Evolutionary conservation across 257 asterid species (phyloP).

Genomic region (Fraxinus excelsior): DNA sequence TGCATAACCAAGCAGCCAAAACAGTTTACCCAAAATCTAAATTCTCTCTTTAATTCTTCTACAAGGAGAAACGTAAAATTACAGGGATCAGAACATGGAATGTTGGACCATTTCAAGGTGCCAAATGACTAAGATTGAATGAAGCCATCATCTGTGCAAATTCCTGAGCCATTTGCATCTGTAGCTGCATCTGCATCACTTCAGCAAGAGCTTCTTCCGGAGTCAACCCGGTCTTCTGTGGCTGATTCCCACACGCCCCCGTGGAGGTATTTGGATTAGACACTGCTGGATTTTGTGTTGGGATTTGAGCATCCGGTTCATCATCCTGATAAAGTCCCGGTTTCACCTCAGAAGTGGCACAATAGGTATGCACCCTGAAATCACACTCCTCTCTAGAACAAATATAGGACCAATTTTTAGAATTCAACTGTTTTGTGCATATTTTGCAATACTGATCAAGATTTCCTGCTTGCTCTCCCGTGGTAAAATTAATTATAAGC

Average conservation of each 20-base stretch:
- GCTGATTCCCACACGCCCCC: background rate
- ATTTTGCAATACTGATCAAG: constrained; percentile 36
- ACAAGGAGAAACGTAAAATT: background rate
- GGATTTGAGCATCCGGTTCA: constrained; percentile 8
- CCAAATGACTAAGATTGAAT: constrained; percentile 27
- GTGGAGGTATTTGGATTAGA: background rate
- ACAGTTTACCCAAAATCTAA: background rate
- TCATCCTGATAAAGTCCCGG: constrained; percentile 51
- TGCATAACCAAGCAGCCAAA: background rate
- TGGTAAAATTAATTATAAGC: constrained; percentile 24
- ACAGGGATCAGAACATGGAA: too few species aligned
- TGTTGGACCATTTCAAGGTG: background rate
- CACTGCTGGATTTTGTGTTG: background rate
- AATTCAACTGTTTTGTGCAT: constrained; percentile 37
- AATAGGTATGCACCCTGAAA: constrained; percentile 53
- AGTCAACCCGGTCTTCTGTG: constrained; percentile 23
- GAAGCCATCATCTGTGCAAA: constrained; percentile 40
- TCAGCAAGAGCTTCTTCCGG: constrained; percentile 31
- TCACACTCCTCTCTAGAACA: constrained; percentile 47
- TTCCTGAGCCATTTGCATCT: constrained; percentile 43
- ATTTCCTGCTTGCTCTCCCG: constrained; percentile 9
- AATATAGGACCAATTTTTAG: constrained; percentile 48
- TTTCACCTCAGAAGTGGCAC: constrained; percentile 61
- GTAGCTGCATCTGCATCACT: constrained; percentile 33
- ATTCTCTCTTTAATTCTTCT: background rate